These are phyloP conservation scores for Kluyveromyces marxianus DNA, from an alignment of 1,139 yeast genomes.

Conservation along the genomic window DNA sequence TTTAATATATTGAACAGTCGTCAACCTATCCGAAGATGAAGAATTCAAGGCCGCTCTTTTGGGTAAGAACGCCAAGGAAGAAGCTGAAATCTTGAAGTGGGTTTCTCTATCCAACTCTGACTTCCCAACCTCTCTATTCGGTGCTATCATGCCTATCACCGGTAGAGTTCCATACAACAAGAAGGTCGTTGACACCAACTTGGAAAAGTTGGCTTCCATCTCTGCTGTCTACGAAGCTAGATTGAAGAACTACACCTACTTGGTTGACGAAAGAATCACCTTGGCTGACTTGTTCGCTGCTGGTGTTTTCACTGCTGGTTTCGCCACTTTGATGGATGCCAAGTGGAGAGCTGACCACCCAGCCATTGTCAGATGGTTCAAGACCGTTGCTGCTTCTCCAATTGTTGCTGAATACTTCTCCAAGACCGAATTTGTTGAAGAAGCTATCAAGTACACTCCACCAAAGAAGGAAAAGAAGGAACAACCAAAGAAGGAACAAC, in stretches of 20 bases:
- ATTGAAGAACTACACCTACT: slow-evolving; percentile 70
- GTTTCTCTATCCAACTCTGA: slow-evolving; percentile 66
- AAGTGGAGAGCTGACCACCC: slow-evolving; percentile 78
- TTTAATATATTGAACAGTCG: slow-evolving; percentile 12
- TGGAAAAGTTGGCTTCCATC: slow-evolving; percentile 35
- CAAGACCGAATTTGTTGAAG: slow-evolving; percentile 52
- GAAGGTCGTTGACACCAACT: slow-evolving; percentile 58
- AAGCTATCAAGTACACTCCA: slow-evolving; percentile 59
- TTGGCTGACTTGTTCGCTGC: slow-evolving; percentile 76
- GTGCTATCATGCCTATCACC: slow-evolving; percentile 29
- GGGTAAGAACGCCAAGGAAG: slow-evolving; percentile 57
- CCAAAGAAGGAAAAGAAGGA: slow-evolving; percentile 76
- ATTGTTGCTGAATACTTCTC: slow-evolving; percentile 41
- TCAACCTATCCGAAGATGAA: slow-evolving; percentile 21
- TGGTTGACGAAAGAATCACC: slow-evolving; percentile 85
- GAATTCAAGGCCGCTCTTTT: slow-evolving; percentile 31
- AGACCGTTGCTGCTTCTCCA: slow-evolving; percentile 56
- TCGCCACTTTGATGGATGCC: slow-evolving; percentile 58
- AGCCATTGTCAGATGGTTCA: slow-evolving; percentile 77
- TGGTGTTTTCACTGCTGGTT: slow-evolving; percentile 46
- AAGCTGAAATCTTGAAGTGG: slow-evolving; percentile 66
- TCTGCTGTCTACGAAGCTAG: slow-evolving; percentile 51
- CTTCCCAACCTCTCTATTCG: slow-evolving; percentile 37
- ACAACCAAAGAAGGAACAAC: slow-evolving; percentile 27
- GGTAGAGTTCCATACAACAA: slow-evolving; percentile 67